Percentiles rank a stretch among this genome's conserved stretches.
These are phyloP conservation scores for Mycena latifolia DNA, from an alignment of 768 basidiomycete species.

Conservation along the genomic window DNA sequence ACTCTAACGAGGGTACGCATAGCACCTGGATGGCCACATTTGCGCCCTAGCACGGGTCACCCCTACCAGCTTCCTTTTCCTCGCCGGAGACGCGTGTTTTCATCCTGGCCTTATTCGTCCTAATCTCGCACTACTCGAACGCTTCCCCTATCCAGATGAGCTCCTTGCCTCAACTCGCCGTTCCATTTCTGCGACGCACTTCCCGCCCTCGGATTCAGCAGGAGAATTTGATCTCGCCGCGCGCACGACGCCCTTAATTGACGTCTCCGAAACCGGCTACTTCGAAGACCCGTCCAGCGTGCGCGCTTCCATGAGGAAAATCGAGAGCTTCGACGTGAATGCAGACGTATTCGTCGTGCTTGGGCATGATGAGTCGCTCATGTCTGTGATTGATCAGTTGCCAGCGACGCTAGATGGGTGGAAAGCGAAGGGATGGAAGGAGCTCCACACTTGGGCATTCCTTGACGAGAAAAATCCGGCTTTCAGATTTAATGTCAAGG, in stretches of 20 bases:
- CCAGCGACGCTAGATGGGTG: conserved; percentile 26
- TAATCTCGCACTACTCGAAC: conserved; percentile 12
- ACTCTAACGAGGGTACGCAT: background rate
- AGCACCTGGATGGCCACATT: conserved; percentile 38
- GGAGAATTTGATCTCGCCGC: conserved; percentile 26
- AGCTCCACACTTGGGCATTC: conserved; percentile 33
- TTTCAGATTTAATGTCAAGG: conserved; percentile 15
- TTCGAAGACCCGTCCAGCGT: conserved; percentile 22
- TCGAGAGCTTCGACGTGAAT: conserved; percentile 24
- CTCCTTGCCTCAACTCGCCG: conserved; percentile 26
- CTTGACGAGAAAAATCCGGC: conserved; percentile 28
- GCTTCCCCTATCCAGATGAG: conserved; percentile 25
- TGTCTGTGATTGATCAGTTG: conserved; percentile 11
- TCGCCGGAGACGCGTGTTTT: conserved; percentile 34
- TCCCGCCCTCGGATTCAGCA: background rate
- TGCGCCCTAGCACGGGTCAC: conserved; percentile 36
- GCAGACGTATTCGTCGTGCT: conserved; percentile 35
- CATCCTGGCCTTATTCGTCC: conserved; percentile 36
- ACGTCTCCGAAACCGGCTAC: conserved; percentile 8
- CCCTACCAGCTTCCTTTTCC: conserved; percentile 32
- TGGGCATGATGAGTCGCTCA: conserved; percentile 34
- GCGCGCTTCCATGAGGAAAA: conserved; percentile 1
- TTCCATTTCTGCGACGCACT: conserved; percentile 19
- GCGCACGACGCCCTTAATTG: conserved; percentile 20
- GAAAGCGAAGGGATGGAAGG: conserved; percentile 35